Evolutionary conservation across 1,284 basidiomycete species (phyloP).

Genomic region (Trametes versicolor): DNA sequence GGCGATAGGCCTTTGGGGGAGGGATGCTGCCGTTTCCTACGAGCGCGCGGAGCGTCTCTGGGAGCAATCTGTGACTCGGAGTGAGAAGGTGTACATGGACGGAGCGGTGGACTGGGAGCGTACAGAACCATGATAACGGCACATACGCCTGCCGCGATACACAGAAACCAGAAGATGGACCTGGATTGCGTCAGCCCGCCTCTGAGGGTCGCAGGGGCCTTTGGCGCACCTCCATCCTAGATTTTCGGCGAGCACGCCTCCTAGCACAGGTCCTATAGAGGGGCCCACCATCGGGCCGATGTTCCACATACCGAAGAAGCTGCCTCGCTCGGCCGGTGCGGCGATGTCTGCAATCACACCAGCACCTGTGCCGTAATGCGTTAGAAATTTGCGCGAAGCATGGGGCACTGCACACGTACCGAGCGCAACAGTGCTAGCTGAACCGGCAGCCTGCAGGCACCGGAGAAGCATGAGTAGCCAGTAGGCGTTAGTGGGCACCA

Average conservation of each 20-base stretch:
- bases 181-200: conserved; percentile 45
- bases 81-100: background rate
- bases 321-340: conserved; percentile 49
- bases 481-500: conserved; percentile 55
- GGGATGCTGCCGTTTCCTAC: conserved; percentile 68
- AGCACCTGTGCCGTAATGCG: conserved; percentile 39
- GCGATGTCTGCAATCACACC: conserved; percentile 54
- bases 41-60: conserved; percentile 60
- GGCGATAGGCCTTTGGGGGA: conserved; percentile 57
- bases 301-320: conserved; percentile 50
- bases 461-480: conserved; percentile 59
- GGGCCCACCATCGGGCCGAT: conserved; percentile 54
- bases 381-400: background rate
- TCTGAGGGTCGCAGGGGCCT: background rate
- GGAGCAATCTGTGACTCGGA: conserved; percentile 49
- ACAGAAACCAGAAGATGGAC: conserved; percentile 84
- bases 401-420: conserved; percentile 38
- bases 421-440: conserved; percentile 54
- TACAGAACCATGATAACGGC: conserved; percentile 65
- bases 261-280: conserved; percentile 57
- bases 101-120: conserved; percentile 38
- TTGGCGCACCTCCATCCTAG: conserved; percentile 71
- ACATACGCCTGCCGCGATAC: conserved; percentile 65
- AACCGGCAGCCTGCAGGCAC: conserved; percentile 57
- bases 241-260: conserved; percentile 64